Evolutionary conservation across 495 filamentous ascomycete species (phyloP), one percentile per base, ranked within the genome.

Genomic region (Neurospora sp.): DNA sequence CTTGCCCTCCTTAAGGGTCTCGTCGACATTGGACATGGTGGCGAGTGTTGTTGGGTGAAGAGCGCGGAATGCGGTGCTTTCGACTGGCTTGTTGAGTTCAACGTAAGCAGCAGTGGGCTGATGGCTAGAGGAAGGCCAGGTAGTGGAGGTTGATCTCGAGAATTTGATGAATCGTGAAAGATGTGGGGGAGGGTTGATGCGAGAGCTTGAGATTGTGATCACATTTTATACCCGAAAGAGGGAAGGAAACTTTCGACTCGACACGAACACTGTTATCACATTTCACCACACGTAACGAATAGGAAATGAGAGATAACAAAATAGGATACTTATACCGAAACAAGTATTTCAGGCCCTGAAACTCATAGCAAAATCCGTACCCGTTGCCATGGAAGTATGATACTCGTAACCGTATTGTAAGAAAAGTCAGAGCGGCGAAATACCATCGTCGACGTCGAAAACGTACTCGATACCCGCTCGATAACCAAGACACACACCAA

Each of bases 1-100:
- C 39, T 73, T 73, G 3, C 70, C 38, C 34, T 75, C 70, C 71
- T 73, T 76, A 70, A 11, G 4, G 54, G 0, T 66, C 54, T 34
- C 54, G 31, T 66, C 54, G 48, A 13, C 21, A 31, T 34, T 66
- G 13, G 54, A 66, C 54, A 66, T 62, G 28, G 24, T 34, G 54
- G 28, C 38, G 69, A 70, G 31, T 17, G 13, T 31, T 66, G 24
- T 48, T 11, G 43, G 43, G 24, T 1, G 31, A 34, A 19, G 3
- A 34, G 54, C 28, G 28, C 5, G 28, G 6, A 36, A 19, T 9
- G 28, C 54, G 54, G 28, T 36, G 15, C 54, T 66, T 17, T 66
- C 6, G 28, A 17, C 54, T 66, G 54, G 54, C 6, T 66, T 66
- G 6, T 62, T 34, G 54, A 66, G 28, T 66, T 66, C 28, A 34